A percentile compares a stretch with the other conserved stretches of the same genome.
phyloP scores from a whole-genome alignment of 1,284 basidiomycete species.

The Marasmius tenuissimus region DNA sequence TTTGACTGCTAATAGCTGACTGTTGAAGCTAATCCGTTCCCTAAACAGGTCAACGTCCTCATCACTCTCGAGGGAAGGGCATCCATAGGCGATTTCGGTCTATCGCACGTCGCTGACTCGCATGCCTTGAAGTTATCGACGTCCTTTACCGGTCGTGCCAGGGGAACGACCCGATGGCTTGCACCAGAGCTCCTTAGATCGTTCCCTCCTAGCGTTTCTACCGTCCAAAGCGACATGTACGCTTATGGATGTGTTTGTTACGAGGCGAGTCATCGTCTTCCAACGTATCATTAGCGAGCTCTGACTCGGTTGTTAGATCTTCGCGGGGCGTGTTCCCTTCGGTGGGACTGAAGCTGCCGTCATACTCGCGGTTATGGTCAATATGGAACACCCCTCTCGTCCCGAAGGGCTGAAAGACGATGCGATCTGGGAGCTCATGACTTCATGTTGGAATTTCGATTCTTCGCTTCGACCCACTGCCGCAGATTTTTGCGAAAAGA shows the following conservation, averaged over 20 bases:
- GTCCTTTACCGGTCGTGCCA: background rate
- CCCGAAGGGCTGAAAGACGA: background rate
- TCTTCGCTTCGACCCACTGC: background rate
- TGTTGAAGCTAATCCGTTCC: background rate
- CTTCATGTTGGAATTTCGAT: background rate
- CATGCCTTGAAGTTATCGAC: background rate
- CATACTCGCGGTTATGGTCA: background rate
- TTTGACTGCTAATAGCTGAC: background rate
- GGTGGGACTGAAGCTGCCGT: background rate
- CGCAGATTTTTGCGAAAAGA: background rate
- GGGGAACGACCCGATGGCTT: background rate
- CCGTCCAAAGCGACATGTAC: background rate
- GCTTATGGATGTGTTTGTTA: background rate
- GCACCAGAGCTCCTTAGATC: background rate
- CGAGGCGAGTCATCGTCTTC: background rate
- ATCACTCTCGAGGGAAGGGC: background rate
- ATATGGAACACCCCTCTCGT: background rate
- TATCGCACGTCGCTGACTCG: background rate
- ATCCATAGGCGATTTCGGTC: background rate
- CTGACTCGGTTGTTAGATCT: background rate
- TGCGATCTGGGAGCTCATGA: background rate
- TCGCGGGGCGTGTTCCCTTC: background rate
- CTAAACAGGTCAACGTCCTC: background rate
- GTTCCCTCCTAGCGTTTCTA: background rate
- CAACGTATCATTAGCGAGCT: background rate